Conservation (phyloP, 129 eudicot genomes). For the Deinandra increscens region DNA sequence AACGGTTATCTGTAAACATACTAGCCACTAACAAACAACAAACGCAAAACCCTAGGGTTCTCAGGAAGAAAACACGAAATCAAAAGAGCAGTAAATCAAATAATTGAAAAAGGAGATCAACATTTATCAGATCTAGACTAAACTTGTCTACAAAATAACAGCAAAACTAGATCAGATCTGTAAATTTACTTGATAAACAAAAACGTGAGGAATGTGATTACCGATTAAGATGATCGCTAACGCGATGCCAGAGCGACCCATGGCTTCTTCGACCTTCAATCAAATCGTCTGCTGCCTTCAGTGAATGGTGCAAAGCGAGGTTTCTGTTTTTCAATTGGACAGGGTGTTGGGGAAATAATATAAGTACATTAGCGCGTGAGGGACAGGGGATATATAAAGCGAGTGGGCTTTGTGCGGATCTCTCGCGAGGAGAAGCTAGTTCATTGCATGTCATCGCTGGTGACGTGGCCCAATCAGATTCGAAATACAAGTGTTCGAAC, state of each 20-base stretch:
- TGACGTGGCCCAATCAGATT: conserved; percentile 63
- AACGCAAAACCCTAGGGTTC: conserved; percentile 14
- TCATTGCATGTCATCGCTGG: conserved; percentile 41
- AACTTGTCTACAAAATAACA: conserved; percentile 3
- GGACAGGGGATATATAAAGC: background rate
- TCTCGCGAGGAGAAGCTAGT: conserved; percentile 9
- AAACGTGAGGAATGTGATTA: conserved; percentile 14
- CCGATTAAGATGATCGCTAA: conserved; percentile 55
- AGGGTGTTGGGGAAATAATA: background rate
- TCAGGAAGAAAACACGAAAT: conserved; percentile 11
- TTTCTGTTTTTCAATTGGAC: background rate
- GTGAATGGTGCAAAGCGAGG: background rate
- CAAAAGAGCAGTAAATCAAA: conserved; percentile 4
- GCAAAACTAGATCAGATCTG: conserved; percentile 25
- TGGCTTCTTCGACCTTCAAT: conserved; percentile 32
- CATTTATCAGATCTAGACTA: conserved; percentile 27
- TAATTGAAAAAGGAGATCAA: background rate
- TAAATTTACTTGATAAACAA: background rate
- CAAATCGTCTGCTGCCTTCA: background rate
- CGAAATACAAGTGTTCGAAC: conserved; percentile 10
- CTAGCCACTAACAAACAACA: background rate
- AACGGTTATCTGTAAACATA: conserved; percentile 8
- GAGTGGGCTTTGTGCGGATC: conserved; percentile 13
- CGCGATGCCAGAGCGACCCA: conserved; percentile 53
- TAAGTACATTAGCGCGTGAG: conserved; percentile 15